Conservation (phyloP, 1,284 basidiomycete genomes). For the Ceraceosorus bombacis region DNA sequence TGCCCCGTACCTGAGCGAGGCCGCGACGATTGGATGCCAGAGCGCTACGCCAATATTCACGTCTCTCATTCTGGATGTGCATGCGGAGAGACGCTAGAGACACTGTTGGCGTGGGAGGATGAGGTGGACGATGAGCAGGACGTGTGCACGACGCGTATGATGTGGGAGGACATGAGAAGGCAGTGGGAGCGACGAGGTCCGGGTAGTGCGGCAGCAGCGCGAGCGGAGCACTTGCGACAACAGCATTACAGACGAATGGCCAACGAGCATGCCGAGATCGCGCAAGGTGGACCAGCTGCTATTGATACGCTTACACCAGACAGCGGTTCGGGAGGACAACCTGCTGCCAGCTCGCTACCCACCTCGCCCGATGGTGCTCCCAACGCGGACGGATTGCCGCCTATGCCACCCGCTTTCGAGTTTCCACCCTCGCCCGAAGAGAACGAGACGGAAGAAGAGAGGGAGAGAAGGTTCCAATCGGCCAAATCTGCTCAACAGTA, state of each 20-base stretch:
- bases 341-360: too few relatives aligned
- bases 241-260: too few relatives aligned
- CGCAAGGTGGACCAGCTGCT: too few relatives aligned
- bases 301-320: too few relatives aligned
- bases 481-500: background rate
- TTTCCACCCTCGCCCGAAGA: too few relatives aligned
- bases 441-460: background rate
- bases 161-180: background rate
- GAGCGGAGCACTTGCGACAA: background rate
- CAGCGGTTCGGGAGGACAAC: too few relatives aligned
- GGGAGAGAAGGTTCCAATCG: background rate
- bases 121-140: slow-evolving; percentile 9
- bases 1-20: slow-evolving; percentile 2
- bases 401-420: too few relatives aligned
- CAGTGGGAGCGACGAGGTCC: background rate
- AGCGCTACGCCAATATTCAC: slow-evolving; percentile 9
- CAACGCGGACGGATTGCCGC: too few relatives aligned
- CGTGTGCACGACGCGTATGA: background rate
- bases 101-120: slow-evolving; percentile 6
- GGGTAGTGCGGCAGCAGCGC: background rate
- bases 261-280: too few relatives aligned
- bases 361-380: too few relatives aligned
- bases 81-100: slow-evolving; percentile 8
- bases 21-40: slow-evolving; percentile 6
- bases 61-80: slow-evolving; percentile 5